These are phyloP conservation scores for Russula dissimulans DNA, from an alignment of 768 basidiomycete genomes.

Conservation along the genomic window DNA sequence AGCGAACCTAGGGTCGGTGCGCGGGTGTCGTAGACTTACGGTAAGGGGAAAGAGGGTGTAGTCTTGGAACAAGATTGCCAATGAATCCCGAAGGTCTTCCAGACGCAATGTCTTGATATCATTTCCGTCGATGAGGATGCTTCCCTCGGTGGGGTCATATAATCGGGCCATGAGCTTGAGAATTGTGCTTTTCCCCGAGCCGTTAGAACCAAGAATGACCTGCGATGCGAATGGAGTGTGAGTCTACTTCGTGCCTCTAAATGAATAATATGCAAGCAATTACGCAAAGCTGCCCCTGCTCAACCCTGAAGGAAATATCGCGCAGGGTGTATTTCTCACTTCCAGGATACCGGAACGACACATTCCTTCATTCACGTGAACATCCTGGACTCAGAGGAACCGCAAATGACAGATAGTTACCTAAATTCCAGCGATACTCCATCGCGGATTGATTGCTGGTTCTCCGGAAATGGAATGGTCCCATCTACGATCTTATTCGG, in stretches of 20 bases:
- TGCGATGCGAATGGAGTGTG: constrained; percentile 20
- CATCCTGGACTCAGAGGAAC: constrained; percentile 15
- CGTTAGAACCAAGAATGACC: constrained; percentile 74
- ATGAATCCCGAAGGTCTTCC: constrained; percentile 50
- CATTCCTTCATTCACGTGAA: constrained; percentile 38
- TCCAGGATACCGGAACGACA: constrained; percentile 62
- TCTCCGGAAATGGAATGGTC: constrained; percentile 29
- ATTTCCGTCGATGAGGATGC: constrained; percentile 55
- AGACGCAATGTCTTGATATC: constrained; percentile 56
- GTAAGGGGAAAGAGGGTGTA: constrained; percentile 73
- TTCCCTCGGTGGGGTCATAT: constrained; percentile 60
- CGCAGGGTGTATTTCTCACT: constrained; percentile 42
- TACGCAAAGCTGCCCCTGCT: constrained; percentile 66
- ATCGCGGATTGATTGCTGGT: constrained; percentile 10
- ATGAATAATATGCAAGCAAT: constrained; percentile 21
- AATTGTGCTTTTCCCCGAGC: constrained; percentile 72
- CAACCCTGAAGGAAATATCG: constrained; percentile 61
- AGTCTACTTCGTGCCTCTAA: neutral
- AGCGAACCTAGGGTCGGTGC: neutral
- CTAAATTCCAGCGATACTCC: constrained; percentile 53
- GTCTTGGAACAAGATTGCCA: constrained; percentile 72
- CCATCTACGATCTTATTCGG: constrained; percentile 52
- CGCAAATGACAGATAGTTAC: constrained; percentile 24
- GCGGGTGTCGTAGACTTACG: constrained; percentile 31
- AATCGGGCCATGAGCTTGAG: constrained; percentile 64